Evolutionary conservation across 176 grass and related monocot species (phyloP).

Genomic region (Oryza longistaminata): DNA sequence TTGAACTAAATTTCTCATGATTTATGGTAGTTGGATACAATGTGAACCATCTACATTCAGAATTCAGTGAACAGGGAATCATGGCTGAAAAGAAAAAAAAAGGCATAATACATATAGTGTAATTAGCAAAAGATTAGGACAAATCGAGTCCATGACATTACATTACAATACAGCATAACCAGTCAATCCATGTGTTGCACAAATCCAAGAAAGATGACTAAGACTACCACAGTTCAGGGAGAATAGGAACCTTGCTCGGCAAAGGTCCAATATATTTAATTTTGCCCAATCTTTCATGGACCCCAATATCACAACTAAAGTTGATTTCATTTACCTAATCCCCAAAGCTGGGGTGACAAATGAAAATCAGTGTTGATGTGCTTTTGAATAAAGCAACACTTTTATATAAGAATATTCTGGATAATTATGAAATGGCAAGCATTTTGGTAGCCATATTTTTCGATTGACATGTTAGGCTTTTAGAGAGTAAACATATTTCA

Average conservation of each 20-base stretch:
- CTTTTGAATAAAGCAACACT: constrained; percentile 17
- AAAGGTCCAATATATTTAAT: constrained; percentile 26
- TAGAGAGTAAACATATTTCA: not conserved
- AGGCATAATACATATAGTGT: not conserved
- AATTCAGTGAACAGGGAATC: not conserved
- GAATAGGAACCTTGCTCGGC: not conserved
- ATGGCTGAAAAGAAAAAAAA: constrained; percentile 1
- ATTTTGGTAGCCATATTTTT: constrained; percentile 8
- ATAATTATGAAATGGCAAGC: not conserved
- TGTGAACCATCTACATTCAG: not conserved
- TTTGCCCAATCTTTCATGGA: constrained; percentile 39
- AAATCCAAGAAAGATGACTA: not conserved
- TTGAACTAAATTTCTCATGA: not conserved
- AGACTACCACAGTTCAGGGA: not conserved
- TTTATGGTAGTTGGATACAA: not conserved
- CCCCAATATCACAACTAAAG: constrained; percentile 39
- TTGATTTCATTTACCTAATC: constrained; percentile 48
- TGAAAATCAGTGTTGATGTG: constrained; percentile 15
- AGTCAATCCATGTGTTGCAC: not conserved
- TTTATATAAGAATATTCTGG: constrained; percentile 8
- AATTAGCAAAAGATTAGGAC: not conserved
- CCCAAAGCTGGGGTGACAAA: not conserved
- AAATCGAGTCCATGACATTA: not conserved
- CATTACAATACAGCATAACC: not conserved
- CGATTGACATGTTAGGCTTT: not conserved